Base-by-base conservation (phyloP, 139 green algal species). In the Tetraselmis striata region DNA sequence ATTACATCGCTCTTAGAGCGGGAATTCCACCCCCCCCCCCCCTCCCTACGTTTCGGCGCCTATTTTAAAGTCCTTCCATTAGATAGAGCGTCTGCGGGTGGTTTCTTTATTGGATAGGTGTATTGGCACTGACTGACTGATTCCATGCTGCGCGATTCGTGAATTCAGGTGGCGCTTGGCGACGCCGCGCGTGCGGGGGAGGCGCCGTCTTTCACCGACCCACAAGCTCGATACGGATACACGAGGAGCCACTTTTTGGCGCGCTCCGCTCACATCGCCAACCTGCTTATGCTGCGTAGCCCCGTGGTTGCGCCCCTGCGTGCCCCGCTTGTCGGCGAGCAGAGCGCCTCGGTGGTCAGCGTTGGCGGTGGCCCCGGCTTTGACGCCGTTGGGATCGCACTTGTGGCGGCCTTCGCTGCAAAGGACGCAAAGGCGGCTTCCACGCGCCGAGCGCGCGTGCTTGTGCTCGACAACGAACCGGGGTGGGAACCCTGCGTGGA, bases 381-480 rank as follows among this genome's bases (percentile, higher is more conserved):
- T 18, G 74, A 77, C 25, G 74, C 26, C 23, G 74, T 77, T 2
- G 74, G 74, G 22, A 2, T 77, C 5, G 22, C 74, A 18, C 2
- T 77, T 2, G 26, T 77, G 23, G 74, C 74, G 23, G n/a, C 25
- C 25, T 77, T 77, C 74, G 25, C n/a, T 18, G n/a, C n/a, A n/a
- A n/a, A n/a, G n/a, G n/a, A n/a, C n/a, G n/a, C n/a, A n/a, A n/a
- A n/a, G n/a, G n/a, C n/a, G n/a, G n/a, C n/a, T 28, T 77, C 25
- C 26, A 28, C 74, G 2, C 74, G 26, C 25, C 45, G 45, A 5
- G 11, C 45, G 5, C 45, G 45, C 45, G 18, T 18, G 45, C 45
- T 29, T 2, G 74, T 77, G 23, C n/a, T 31, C 74, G 74, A 77
- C 74, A 77, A 77, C 74, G 74, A 77, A 18, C 74, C 74, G 23